These are phyloP conservation scores for Miscanthus sacchariflorus DNA, from an alignment of 202 grass and related monocot genomes.

Conservation along the genomic window DNA sequence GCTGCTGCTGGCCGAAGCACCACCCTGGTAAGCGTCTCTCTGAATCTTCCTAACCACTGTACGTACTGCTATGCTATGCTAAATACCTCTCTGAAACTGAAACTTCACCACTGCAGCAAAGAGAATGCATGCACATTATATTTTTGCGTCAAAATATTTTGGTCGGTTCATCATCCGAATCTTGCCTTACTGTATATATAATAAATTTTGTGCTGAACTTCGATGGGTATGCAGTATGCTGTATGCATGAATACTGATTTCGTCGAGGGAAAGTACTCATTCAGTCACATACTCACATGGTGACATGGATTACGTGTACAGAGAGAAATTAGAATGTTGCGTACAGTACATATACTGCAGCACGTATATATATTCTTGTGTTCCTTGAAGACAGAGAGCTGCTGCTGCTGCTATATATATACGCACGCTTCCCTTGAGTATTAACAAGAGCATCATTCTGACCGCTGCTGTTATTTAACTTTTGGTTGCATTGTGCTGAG, in stretches of 20 bases:
- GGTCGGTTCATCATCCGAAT: no score
- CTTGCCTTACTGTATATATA: no score
- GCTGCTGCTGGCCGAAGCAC: not conserved
- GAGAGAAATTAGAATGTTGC: not conserved
- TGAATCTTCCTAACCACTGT: not conserved
- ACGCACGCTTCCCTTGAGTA: not conserved
- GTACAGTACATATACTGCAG: not conserved
- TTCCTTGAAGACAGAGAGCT: not conserved
- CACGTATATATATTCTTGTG: not conserved
- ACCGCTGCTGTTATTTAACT: slow-evolving; percentile 5
- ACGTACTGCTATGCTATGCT: not conserved
- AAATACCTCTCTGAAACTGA: not conserved
- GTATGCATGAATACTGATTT: no score
- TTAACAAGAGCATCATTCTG: not conserved
- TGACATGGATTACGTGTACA: not conserved
- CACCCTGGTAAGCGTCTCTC: not conserved
- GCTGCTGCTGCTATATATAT: not conserved
- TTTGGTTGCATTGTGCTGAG: not conserved
- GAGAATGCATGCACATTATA: not conserved
- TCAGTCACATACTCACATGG: no score
- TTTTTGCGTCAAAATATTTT: no score
- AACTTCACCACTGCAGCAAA: not conserved
- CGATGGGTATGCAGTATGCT: no score
- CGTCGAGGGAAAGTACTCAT: not conserved
- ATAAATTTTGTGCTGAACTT: no score